Base-by-base conservation (phyloP, 1,139 yeast genomes). In the Lodderomyces elongisporus region DNA sequence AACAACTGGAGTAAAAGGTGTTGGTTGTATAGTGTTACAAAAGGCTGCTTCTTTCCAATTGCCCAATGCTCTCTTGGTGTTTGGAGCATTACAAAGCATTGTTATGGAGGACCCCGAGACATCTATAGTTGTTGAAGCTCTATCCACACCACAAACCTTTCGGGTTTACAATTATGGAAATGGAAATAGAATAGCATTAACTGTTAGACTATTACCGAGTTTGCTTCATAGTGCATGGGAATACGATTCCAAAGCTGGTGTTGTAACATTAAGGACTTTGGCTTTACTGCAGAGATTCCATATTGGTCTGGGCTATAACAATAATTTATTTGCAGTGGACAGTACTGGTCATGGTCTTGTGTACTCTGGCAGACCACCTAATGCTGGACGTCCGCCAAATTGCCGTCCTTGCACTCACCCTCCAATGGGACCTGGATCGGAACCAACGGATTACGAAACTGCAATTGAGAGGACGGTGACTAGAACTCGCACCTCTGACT, bases 131-230 rank as follows among this genome's bases (percentile, higher is more conserved):
- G 55, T 49, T 15, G 46, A 44, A 18, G 48, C 47, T 4, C 24
- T 49, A 17, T 36, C 49, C n/a, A 8, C 36, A 8, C 10, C 47
- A 18, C 53, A 46, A 37, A 51, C 56, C 4, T 52, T 48, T 37
- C 49, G 39, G 4, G 63, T 60, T 25, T 51, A 49, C 17, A 64
- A 64, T 23, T 60, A 49, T 36, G 36, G 34, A 7, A 15, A 14
- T 28, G 58, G 60, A 5, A 61, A 61, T 34, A 36, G 39, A 13
- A 47, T 61, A 31, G 59, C 55, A 31, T 29, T 58, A 16, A 43
- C 41, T 27, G 17, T 44, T 21, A 40, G 56, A 5, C 40, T 56
- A 28, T 27, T 44, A 17, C 33, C 36, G n/a, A 37, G 46, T 24
- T 21, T 41, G 22, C 45, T 45, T 18, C 28, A 31, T 14, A 31